A percentile compares a stretch with the other conserved stretches of the same genome.
Evolutionary conservation across 1,284 basidiomycete genomes (phyloP).

Genomic region (Rhodotorula sp.): DNA sequence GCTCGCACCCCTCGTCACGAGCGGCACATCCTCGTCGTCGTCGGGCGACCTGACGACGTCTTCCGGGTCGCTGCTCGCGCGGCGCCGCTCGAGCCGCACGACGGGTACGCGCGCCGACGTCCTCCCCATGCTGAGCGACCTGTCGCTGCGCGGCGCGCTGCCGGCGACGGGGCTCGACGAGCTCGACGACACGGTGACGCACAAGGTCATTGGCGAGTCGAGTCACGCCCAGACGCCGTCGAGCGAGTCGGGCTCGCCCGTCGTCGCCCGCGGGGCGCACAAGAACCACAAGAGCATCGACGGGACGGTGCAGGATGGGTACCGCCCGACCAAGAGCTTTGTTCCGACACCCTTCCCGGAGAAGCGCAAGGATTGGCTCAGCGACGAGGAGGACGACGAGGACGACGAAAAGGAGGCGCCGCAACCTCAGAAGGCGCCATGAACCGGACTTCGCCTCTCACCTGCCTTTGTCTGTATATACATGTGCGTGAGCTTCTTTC

Average conservation of each 20-base stretch:
- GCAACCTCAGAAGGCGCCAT: too few relatives aligned
- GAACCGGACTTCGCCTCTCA: too few relatives aligned
- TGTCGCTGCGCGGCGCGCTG: conserved; percentile 7
- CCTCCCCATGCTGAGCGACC: conserved; percentile 18
- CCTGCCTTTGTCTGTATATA: too few relatives aligned
- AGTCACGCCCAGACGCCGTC: conserved; percentile 19
- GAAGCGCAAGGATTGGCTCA: conserved; percentile 9
- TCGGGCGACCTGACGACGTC: background rate
- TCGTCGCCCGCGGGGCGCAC: background rate
- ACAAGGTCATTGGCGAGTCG: conserved; percentile 18
- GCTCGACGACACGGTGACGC: conserved; percentile 22
- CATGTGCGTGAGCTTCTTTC: too few relatives aligned
- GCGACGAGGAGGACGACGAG: conserved; percentile 13
- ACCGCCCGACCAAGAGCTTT: conserved; percentile 9
- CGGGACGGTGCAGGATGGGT: background rate
- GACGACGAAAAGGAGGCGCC: too few relatives aligned
- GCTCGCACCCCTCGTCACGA: background rate
- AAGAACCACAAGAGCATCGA: background rate
- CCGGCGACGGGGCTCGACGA: conserved; percentile 16
- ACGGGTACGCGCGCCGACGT: conserved; percentile 3
- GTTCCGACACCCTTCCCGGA: conserved; percentile 25
- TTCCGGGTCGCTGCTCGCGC: conserved; percentile 7
- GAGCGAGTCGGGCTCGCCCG: conserved; percentile 13
- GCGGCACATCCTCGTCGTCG: background rate
- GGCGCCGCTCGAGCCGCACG: conserved; percentile 9